Conservation (phyloP, 495 filamentous ascomycete species). For the Clavariopsis aquatica region DNA sequence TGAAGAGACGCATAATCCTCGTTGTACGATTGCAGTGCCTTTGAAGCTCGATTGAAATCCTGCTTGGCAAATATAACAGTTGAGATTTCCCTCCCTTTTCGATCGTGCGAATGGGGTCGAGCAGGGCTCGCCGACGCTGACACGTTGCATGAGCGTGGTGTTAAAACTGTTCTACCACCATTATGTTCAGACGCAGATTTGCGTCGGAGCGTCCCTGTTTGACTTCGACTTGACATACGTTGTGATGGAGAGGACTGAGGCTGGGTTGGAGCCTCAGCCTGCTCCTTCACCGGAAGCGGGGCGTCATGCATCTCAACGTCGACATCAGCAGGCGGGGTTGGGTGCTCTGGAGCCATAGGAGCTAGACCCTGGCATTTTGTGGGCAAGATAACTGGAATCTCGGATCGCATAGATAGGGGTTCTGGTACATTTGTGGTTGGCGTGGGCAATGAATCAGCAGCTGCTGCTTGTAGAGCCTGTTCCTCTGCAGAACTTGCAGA, state of each 20-base stretch:
- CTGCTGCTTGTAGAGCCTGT: slow-evolving; percentile 1
- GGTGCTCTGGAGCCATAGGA: slow-evolving; percentile 24
- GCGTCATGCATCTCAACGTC: slow-evolving; percentile 39
- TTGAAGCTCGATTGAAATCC: slow-evolving; percentile 18
- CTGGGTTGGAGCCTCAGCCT: background rate
- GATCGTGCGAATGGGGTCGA: slow-evolving; percentile 47
- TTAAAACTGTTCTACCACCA: slow-evolving; percentile 60
- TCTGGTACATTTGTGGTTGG: slow-evolving; percentile 28
- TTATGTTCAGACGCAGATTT: slow-evolving; percentile 75
- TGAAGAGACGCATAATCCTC: slow-evolving; percentile 53
- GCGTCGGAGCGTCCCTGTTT: slow-evolving; percentile 66
- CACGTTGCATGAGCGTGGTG: slow-evolving; percentile 40
- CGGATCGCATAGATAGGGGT: slow-evolving; percentile 9
- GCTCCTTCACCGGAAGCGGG: slow-evolving; percentile 17
- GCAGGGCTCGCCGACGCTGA: slow-evolving; percentile 40
- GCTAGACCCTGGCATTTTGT: slow-evolving; percentile 17
- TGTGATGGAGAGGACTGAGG: slow-evolving; percentile 42
- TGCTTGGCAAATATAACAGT: slow-evolving; percentile 80
- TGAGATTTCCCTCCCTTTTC: slow-evolving; percentile 66
- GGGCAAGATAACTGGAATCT: slow-evolving; percentile 3
- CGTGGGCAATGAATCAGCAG: slow-evolving; percentile 29
- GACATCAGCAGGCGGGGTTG: slow-evolving; percentile 36
- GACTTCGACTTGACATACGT: slow-evolving; percentile 64
- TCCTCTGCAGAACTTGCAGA: background rate
- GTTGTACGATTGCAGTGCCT: slow-evolving; percentile 22